phyloP scores from a whole-genome alignment of 23 red algal species.

The Gracilaria gracilis region DNA sequence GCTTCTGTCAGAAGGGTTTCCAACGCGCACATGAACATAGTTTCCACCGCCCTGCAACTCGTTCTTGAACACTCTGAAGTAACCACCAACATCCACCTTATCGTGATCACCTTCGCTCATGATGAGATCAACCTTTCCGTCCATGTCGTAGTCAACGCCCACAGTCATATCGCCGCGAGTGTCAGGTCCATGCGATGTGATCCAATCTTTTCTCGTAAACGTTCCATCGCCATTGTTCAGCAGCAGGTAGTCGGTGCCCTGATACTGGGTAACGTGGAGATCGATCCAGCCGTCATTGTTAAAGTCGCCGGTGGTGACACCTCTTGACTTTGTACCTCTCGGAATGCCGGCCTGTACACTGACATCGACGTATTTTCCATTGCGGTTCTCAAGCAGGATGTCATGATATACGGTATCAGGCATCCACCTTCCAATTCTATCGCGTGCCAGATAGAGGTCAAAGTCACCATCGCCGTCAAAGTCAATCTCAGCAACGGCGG shows the following conservation, averaged over 20 bases:
- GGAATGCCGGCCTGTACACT: conserved; percentile 22
- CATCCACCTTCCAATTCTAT: not conserved
- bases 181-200: not conserved
- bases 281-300: conserved; percentile 75
- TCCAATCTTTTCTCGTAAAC: not conserved
- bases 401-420: not conserved
- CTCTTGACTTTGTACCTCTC: not conserved
- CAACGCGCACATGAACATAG: conserved; percentile 37
- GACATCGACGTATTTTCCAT: conserved; percentile 44
- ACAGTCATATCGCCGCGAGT: conserved; percentile 34
- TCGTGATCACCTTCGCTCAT: conserved; percentile 19
- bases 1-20: not conserved
- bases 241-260: conserved; percentile 16
- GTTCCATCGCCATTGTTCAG: conserved; percentile 49
- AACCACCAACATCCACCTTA: conserved; percentile 18
- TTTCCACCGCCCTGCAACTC: not conserved
- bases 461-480: conserved; percentile 68
- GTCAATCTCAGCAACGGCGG: conserved; percentile 62
- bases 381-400: conserved; percentile 58
- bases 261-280: conserved; percentile 31
- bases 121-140: conserved; percentile 57
- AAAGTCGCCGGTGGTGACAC: conserved; percentile 70
- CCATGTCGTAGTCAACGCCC: conserved; percentile 44
- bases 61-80: conserved; percentile 32
- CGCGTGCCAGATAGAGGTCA: conserved; percentile 48